Evolutionary conservation across 228 moss, liverwort and hornwort genomes (phyloP).

Genomic region (Sphagnum fallax): DNA sequence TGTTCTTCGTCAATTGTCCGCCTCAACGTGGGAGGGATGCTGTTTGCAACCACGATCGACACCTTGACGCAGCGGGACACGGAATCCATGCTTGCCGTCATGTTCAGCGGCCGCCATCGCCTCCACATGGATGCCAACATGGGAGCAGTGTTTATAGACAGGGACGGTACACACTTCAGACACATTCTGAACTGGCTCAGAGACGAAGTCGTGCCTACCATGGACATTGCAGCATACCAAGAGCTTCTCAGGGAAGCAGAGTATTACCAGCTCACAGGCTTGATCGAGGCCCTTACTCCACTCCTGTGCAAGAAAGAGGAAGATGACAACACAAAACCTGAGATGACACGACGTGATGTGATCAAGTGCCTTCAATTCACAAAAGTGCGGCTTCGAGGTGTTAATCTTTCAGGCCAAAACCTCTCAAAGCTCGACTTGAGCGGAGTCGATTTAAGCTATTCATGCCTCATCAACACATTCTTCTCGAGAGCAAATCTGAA

Average conservation of each 20-base stretch:
- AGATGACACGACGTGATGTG: conserved; percentile 87
- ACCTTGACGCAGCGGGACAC: conserved; percentile 82
- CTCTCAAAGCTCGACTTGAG: conserved; percentile 89
- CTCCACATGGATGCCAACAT: conserved; percentile 83
- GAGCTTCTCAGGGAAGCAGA: conserved; percentile 94
- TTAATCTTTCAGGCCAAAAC: conserved; percentile 89
- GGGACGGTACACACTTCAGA: conserved; percentile 92
- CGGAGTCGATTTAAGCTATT: conserved; percentile 74
- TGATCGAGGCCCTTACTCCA: conserved; percentile 55
- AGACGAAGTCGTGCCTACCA: conserved; percentile 71
- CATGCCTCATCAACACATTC: conserved; percentile 67
- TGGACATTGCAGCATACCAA: conserved; percentile 71
- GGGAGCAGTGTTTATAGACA: conserved; percentile 88
- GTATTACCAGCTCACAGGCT: conserved; percentile 80
- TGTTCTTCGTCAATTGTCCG: conserved; percentile 29
- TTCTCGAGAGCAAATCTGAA: conserved; percentile 71
- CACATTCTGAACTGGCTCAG: conserved; percentile 97
- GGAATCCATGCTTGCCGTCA: conserved; percentile 93
- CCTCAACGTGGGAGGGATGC: conserved; percentile 64
- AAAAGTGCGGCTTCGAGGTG: conserved; percentile 80
- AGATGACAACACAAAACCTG: conserved; percentile 80
- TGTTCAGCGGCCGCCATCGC: conserved; percentile 98
- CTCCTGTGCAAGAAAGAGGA: conserved; percentile 62
- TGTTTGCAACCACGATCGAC: conserved; percentile 71
- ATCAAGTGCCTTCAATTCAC: conserved; percentile 83